Evolutionary conservation across 352 stramenopile genomes (phyloP).

Genomic region (Phytophthora brassicae): DNA sequence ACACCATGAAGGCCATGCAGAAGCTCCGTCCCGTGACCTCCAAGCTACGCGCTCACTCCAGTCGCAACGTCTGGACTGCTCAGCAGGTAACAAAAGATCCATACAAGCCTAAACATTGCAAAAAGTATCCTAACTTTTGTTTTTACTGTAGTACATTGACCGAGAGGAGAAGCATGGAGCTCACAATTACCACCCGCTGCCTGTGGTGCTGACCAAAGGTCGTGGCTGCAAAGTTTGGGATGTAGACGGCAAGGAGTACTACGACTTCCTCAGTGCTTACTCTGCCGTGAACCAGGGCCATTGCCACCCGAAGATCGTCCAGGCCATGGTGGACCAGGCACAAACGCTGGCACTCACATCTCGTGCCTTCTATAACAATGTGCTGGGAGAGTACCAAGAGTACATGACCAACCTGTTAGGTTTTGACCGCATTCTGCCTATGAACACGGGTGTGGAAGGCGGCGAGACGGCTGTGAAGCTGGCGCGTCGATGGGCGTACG

Average conservation of each 20-base stretch:
- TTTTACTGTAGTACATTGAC: slow-evolving; percentile 62
- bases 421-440: slow-evolving; percentile 97
- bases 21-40: slow-evolving; percentile 14
- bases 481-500: slow-evolving; percentile 96
- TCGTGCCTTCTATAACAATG: slow-evolving; percentile 98
- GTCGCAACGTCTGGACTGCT: slow-evolving; percentile 41
- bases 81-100: slow-evolving; percentile 35
- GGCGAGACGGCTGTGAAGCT: slow-evolving; percentile 99
- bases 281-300: slow-evolving; percentile 95
- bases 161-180: slow-evolving; percentile 93
- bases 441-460: slow-evolving; percentile 99
- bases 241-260: slow-evolving; percentile 97
- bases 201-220: slow-evolving; percentile 93
- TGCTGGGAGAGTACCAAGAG: slow-evolving; percentile 96
- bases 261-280: slow-evolving; percentile 97
- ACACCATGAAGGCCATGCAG: slow-evolving; percentile 23
- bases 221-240: slow-evolving; percentile 96
- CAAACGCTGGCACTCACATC: slow-evolving; percentile 96
- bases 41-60: slow-evolving; percentile 19
- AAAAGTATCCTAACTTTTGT: neutral
- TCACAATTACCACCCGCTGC: slow-evolving; percentile 99
- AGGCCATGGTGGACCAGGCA: slow-evolving; percentile 93
- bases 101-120: slow-evolving; percentile 4
- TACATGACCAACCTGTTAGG: slow-evolving; percentile 97
- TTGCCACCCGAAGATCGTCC: slow-evolving; percentile 98